Evolutionary conservation across 805 yeast genomes (phyloP), one percentile per base, ranked within the genome.

Genomic region (Wickerhamiella azyma): DNA sequence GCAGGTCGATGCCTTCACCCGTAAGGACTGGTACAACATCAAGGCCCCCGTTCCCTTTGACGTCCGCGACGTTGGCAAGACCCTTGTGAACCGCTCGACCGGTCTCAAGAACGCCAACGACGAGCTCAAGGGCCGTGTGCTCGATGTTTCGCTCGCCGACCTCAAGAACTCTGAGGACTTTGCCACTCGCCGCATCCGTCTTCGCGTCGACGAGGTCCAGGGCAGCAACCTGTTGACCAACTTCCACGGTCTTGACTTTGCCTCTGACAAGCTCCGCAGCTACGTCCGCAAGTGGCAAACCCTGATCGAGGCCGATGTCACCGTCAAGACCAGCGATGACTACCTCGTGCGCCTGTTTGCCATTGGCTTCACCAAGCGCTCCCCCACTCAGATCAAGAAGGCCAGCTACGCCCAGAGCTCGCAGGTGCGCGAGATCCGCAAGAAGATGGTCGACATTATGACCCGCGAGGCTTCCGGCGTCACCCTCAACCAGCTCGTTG

Each of bases 251-350:
- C 72, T 89, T 72, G 94, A 86, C 77, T 88, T 89, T 81, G 88
- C 97, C 66, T 76, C 94, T 58, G 96, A 88, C 77, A 89, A 89
- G 78, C 76, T 89, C 68, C 85, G 94, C 76, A 88, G 96, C 50
- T 78, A 89, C 70, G 96, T 88, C 56, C 85, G 96, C 81, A 88
- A 89, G 74, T 89, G 96, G 96, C 97, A 88, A 78, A 79, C 96
- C 58, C 77, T 89, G 71, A 94, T 88, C 62, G 97, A 88, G 78
- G 94, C 94, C 66, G 85, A 85, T 70, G 96, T 88, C 63, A 86
- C 97, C 61, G 96, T 86, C 66, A 88, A 88, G 83, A 88, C 97
- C 66, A 68, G 95, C 59, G 97, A 88, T 68, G 97, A 89, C 71
- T 88, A 88, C 84, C 85, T 84, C 65, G 76, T 89, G 69, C 85